phyloP scores from a whole-genome alignment of 257 asterid species.

The Solanum tarijense region DNA sequence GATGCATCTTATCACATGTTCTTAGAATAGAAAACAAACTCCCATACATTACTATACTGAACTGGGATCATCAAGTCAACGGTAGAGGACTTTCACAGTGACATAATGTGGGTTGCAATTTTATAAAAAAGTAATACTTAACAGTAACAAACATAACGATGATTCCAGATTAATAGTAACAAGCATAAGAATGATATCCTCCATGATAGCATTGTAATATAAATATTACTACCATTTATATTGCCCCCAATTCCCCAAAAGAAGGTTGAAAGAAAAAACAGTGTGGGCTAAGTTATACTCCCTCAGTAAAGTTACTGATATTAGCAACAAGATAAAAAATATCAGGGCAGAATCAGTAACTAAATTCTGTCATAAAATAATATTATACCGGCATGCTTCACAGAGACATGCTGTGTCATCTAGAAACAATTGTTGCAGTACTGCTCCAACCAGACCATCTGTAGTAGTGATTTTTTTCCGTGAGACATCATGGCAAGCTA shows the following conservation, averaged over 20 bases:
- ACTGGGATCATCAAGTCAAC: not conserved
- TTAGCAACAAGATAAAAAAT: not conserved
- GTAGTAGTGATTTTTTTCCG: constrained; percentile 42
- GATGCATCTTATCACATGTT: not conserved
- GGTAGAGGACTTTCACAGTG: not conserved
- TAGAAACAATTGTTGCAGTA: constrained; percentile 59
- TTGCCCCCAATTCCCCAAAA: not conserved
- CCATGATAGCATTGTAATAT: not conserved
- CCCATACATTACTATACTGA: not conserved
- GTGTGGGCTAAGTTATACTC: not conserved
- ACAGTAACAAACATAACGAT: not conserved
- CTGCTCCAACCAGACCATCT: constrained; percentile 48
- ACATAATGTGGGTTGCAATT: not conserved
- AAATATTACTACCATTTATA: not conserved
- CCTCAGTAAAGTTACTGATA: not conserved
- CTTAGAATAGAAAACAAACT: not conserved
- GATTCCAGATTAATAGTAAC: not conserved
- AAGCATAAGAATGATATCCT: not conserved
- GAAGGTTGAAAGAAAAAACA: not conserved
- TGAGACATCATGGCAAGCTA: constrained; percentile 79
- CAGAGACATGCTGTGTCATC: constrained; percentile 84
- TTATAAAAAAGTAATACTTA: too few species aligned
- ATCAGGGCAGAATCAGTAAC: not conserved
- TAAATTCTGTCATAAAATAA: not conserved
- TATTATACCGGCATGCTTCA: constrained; percentile 66